phyloP scores from a whole-genome alignment of 352 stramenopile genomes.

The Pythium rhizo-oryzae region DNA sequence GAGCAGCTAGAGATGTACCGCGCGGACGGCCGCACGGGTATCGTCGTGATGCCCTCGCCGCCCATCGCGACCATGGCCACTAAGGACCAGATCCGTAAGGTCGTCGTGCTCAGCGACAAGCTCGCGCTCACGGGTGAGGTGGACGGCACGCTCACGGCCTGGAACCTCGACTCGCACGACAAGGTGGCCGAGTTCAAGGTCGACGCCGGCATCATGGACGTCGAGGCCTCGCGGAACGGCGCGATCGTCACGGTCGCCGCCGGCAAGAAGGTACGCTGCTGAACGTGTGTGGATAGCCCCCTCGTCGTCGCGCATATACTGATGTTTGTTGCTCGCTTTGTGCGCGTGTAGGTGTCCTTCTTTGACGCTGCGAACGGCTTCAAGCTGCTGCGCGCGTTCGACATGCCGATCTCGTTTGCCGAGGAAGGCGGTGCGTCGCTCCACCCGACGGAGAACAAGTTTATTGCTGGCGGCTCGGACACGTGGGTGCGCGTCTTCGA shows the following conservation, averaged over 20 bases:
- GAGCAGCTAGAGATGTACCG: slow-evolving; percentile 63
- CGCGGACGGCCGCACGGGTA: slow-evolving; percentile 60
- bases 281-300: too few species aligned
- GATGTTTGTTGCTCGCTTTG: neutral
- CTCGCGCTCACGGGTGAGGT: slow-evolving; percentile 74
- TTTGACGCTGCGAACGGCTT: slow-evolving; percentile 84
- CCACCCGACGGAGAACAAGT: slow-evolving; percentile 80
- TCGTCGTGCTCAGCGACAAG: slow-evolving; percentile 59
- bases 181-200: slow-evolving; percentile 62
- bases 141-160: slow-evolving; percentile 70
- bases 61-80: slow-evolving; percentile 58
- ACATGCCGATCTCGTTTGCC: slow-evolving; percentile 90
- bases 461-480: slow-evolving; percentile 93
- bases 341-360: slow-evolving; percentile 86
- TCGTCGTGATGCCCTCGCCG: slow-evolving; percentile 53
- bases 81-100: slow-evolving; percentile 77
- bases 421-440: slow-evolving; percentile 92
- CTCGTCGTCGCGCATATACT: neutral
- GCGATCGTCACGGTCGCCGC: slow-evolving; percentile 90
- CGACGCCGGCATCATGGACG: slow-evolving; percentile 80
- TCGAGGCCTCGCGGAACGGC: slow-evolving; percentile 72
- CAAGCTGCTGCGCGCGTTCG: slow-evolving; percentile 66
- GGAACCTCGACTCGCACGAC: slow-evolving; percentile 59
- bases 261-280: slow-evolving; percentile 74
- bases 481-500: slow-evolving; percentile 98